phyloP scores from a whole-genome alignment of 2,329 filamentous ascomycete species.

The Alternaria longipes region DNA sequence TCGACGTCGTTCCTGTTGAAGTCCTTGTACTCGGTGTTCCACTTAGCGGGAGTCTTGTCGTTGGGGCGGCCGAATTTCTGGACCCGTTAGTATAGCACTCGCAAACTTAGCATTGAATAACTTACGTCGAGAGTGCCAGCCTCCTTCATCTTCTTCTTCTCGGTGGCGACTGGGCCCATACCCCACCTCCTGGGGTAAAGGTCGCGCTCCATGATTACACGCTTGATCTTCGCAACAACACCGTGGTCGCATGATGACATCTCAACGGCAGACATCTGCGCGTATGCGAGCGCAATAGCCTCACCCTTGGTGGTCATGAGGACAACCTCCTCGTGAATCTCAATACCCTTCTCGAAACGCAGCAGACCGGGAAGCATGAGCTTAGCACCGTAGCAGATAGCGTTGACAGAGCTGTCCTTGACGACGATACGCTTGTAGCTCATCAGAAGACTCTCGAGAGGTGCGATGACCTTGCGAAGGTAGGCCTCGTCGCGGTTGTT shows the following conservation, averaged over 20 bases:
- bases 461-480: conserved; percentile 88
- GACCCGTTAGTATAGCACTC: conserved; percentile 43
- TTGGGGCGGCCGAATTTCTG: conserved; percentile 92
- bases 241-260: conserved; percentile 97
- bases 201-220: conserved; percentile 99
- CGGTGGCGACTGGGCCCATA: conserved; percentile 86
- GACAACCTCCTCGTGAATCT: conserved; percentile 95
- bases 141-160: conserved; percentile 99
- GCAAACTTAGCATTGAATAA: conserved; percentile 9
- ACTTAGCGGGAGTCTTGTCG: conserved; percentile 91
- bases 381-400: conserved; percentile 98
- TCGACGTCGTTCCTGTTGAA: conserved; percentile 54
- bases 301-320: conserved; percentile 99
- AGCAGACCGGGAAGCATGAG: conserved; percentile 97
- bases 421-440: conserved; percentile 97
- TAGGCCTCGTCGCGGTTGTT: conserved; percentile 95
- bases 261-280: conserved; percentile 97
- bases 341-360: conserved; percentile 89
- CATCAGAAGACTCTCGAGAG: conserved; percentile 89
- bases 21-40: conserved; percentile 93
- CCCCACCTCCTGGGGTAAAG: conserved; percentile 97
- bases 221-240: conserved; percentile 98
- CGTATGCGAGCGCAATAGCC: conserved; percentile 94
- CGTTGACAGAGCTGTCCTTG: conserved; percentile 96
- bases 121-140: conserved; percentile 90